A percentile compares a stretch with the other conserved stretches of the same genome.
Conservation (phyloP, 2,329 filamentous ascomycete species). For the Aspergillus carbonarius region DNA sequence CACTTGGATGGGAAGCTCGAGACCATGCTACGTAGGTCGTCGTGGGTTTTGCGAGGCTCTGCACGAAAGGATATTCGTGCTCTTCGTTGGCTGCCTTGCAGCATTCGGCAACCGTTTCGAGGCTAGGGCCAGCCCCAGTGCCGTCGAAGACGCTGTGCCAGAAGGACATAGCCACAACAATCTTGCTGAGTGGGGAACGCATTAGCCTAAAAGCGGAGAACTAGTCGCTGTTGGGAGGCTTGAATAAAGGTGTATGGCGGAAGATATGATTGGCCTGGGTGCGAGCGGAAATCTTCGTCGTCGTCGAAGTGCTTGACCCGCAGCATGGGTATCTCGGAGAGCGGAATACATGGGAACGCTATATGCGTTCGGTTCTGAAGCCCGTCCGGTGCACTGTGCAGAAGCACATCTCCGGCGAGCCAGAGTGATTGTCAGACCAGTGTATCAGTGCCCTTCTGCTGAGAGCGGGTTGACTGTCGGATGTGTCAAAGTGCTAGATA, state of each 20-base stretch:
- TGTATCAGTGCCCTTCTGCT: slow-evolving; percentile 1
- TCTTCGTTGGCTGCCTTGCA: background rate
- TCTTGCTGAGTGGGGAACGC: slow-evolving; percentile 6
- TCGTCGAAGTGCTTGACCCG: background rate
- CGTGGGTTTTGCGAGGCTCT: background rate
- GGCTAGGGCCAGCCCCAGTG: slow-evolving; percentile 7
- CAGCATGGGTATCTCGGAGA: slow-evolving; percentile 5
- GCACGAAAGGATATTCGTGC: background rate
- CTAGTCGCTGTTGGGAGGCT: slow-evolving; percentile 6
- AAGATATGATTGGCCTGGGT: background rate
- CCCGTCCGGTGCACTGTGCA: background rate
- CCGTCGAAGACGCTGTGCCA: slow-evolving; percentile 11
- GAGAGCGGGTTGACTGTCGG: background rate
- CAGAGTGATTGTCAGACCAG: slow-evolving; percentile 5
- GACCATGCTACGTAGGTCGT: background rate
- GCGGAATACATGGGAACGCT: background rate
- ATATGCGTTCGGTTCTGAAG: background rate
- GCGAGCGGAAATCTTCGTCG: background rate
- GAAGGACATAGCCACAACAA: slow-evolving; percentile 10
- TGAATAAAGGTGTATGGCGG: slow-evolving; percentile 3
- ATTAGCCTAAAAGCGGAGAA: slow-evolving; percentile 16
- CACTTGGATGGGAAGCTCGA: background rate
- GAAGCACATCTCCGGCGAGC: slow-evolving; percentile 4
- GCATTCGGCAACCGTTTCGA: slow-evolving; percentile 6
- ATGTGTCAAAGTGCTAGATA: slow-evolving; percentile 3